Conservation (phyloP, 306 rosid species). For the Prosopis cineraria region DNA sequence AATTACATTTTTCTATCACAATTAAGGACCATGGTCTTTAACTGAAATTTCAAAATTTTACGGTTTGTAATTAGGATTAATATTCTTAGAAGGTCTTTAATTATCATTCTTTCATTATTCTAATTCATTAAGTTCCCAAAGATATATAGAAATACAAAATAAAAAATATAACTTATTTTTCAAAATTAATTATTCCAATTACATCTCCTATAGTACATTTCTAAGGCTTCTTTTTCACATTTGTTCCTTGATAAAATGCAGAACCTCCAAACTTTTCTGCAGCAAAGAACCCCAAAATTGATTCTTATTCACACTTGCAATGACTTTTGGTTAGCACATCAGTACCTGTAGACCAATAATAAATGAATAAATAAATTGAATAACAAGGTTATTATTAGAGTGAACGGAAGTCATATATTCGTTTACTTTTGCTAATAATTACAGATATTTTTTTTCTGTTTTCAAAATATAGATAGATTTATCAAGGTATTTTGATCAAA, state of each 20-base stretch:
- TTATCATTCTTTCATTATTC: no score
- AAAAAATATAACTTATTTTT: not conserved
- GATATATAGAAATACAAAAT: constrained; percentile 1
- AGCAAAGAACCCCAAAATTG: constrained; percentile 30
- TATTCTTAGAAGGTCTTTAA: no score
- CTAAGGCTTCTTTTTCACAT: constrained; percentile 22
- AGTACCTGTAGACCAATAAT: constrained; percentile 46
- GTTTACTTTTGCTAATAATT: not conserved
- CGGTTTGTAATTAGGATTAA: no score
- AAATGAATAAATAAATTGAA: not conserved
- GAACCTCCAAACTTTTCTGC: constrained; percentile 32
- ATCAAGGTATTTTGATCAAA: not conserved
- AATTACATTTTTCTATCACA: no score
- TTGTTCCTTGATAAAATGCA: constrained; percentile 20
- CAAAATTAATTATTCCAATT: constrained; percentile 11
- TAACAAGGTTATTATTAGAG: not conserved
- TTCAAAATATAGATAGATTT: not conserved
- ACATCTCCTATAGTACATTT: constrained; percentile 22
- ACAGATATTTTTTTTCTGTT: not conserved
- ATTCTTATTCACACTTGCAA: constrained; percentile 35
- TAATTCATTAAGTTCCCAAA: not conserved
- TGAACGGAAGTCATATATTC: not conserved
- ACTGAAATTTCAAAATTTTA: no score
- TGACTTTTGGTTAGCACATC: constrained; percentile 39
- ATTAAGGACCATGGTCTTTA: no score